A percentile compares a stretch with the other conserved stretches of the same genome.
These are phyloP conservation scores for Linum trigynum DNA, from an alignment of 345 rosid genomes.

Conservation along the genomic window DNA sequence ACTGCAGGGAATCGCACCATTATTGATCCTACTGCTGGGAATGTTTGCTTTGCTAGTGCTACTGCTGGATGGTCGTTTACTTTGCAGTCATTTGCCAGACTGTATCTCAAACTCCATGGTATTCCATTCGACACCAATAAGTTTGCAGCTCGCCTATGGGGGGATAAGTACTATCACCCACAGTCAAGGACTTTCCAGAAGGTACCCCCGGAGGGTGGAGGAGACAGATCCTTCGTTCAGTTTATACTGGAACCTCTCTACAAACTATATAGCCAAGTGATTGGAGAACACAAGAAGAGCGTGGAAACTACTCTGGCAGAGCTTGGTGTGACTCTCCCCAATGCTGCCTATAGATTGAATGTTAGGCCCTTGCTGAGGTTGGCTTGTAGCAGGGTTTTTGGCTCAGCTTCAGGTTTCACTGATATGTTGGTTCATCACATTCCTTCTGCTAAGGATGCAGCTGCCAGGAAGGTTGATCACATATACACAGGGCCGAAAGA, in stretches of 20 bases:
- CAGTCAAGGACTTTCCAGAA: slow-evolving; percentile 63
- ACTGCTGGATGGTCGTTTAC: slow-evolving; percentile 97
- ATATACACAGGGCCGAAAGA: slow-evolving; percentile 73
- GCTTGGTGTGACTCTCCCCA: slow-evolving; percentile 86
- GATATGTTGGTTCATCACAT: slow-evolving; percentile 93
- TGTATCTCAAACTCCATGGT: slow-evolving; percentile 88
- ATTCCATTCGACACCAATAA: slow-evolving; percentile 78
- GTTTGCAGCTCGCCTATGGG: slow-evolving; percentile 94
- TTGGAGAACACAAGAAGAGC: slow-evolving; percentile 96
- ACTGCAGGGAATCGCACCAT: slow-evolving; percentile 77
- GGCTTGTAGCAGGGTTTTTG: slow-evolving; percentile 89
- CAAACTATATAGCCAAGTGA: slow-evolving; percentile 93
- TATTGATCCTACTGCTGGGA: slow-evolving; percentile 87
- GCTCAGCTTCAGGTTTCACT: slow-evolving; percentile 90
- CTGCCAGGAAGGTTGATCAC: slow-evolving; percentile 72
- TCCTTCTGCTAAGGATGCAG: slow-evolving; percentile 90
- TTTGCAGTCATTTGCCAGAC: slow-evolving; percentile 87
- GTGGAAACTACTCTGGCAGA: slow-evolving; percentile 94
- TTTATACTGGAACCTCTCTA: slow-evolving; percentile 94
- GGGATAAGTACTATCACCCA: slow-evolving; percentile 77
- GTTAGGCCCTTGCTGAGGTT: slow-evolving; percentile 87
- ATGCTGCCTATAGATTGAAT: slow-evolving; percentile 78
- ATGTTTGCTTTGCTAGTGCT: slow-evolving; percentile 93
- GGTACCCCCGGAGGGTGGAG: slow-evolving; percentile 70
- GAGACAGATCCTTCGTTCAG: slow-evolving; percentile 86